A percentile compares a stretch with the other conserved stretches of the same genome.
Evolutionary conservation across 2,329 filamentous ascomycete species (phyloP).

Genomic region (Colletotrichum paranaense): DNA sequence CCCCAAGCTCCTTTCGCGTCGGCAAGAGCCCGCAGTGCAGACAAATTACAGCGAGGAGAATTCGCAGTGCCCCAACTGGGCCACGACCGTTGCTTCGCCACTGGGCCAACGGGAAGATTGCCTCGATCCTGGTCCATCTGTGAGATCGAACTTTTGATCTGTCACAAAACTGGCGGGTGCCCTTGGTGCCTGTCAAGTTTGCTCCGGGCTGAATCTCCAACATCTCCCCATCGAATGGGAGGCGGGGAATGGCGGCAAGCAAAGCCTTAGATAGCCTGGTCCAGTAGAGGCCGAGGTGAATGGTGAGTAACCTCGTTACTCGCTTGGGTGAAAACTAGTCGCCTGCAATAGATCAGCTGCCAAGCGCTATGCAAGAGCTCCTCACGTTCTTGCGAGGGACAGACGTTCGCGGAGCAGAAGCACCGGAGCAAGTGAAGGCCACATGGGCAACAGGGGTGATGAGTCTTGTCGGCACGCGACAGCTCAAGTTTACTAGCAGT

Average conservation of each 20-base stretch:
- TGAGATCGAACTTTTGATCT: conserved; percentile 3
- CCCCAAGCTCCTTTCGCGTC: not conserved
- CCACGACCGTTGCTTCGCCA: not conserved
- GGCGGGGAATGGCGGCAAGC: not conserved
- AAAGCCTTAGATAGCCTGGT: not conserved
- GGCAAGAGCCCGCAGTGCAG: not conserved
- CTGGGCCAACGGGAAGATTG: not conserved
- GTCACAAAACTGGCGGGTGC: not conserved
- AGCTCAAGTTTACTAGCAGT: not conserved
- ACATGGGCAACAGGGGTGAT: not conserved
- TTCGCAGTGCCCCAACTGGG: not conserved
- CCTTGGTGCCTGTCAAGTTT: not conserved
- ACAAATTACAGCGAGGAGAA: not conserved
- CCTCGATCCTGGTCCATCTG: not conserved
- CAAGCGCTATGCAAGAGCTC: not conserved
- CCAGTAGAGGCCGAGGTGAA: not conserved
- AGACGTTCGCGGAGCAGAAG: not conserved
- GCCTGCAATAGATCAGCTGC: not conserved
- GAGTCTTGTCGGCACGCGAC: not conserved
- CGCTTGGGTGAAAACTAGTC: not conserved
- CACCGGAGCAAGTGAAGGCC: not conserved
- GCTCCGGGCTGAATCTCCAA: not conserved
- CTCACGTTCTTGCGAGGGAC: not conserved
- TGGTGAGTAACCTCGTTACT: not conserved
- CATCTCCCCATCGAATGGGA: not conserved